These are phyloP conservation scores for Penicillium roqueforti DNA, from an alignment of 495 filamentous ascomycete species.

Conservation along the genomic window DNA sequence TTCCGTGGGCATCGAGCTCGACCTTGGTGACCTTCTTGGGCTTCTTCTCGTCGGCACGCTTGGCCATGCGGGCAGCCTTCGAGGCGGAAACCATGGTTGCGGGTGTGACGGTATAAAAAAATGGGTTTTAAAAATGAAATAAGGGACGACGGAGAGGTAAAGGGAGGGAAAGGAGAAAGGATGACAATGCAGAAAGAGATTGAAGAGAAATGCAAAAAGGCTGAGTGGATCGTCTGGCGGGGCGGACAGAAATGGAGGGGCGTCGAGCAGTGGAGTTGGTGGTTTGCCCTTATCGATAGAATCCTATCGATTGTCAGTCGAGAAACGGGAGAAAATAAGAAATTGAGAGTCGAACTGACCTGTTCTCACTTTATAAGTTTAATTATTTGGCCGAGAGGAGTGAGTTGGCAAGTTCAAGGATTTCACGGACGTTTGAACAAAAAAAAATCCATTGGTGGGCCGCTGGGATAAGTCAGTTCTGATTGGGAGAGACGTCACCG, in stretches of 20 bases:
- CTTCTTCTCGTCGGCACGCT: conserved; percentile 79
- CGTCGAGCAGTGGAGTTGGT: conserved; percentile 30
- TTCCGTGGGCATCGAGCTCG: conserved; percentile 48
- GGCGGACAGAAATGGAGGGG: conserved; percentile 35
- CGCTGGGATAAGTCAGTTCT: conserved; percentile 10
- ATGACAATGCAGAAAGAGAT: conserved; percentile 24
- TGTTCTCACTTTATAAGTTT: neutral
- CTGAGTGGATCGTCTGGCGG: conserved; percentile 43
- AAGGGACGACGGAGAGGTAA: conserved; percentile 8
- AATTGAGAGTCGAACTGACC: neutral
- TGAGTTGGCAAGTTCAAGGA: neutral
- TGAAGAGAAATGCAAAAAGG: conserved; percentile 40
- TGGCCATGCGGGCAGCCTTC: conserved; percentile 95
- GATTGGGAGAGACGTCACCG: conserved; percentile 31
- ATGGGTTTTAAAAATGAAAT: neutral
- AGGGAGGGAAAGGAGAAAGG: conserved; percentile 14
- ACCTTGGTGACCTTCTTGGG: conserved; percentile 68
- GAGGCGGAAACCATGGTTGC: conserved; percentile 75
- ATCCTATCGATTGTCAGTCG: conserved; percentile 14
- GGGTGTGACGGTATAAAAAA: conserved; percentile 14
- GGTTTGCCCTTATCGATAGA: conserved; percentile 45
- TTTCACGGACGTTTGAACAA: conserved; percentile 1
- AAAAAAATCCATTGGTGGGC: conserved; percentile 37
- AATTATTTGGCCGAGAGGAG: neutral
- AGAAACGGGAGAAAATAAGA: conserved; percentile 10